These are phyloP conservation scores for Populus tomentosa DNA, from an alignment of 441 rosid genomes.

Conservation along the genomic window DNA sequence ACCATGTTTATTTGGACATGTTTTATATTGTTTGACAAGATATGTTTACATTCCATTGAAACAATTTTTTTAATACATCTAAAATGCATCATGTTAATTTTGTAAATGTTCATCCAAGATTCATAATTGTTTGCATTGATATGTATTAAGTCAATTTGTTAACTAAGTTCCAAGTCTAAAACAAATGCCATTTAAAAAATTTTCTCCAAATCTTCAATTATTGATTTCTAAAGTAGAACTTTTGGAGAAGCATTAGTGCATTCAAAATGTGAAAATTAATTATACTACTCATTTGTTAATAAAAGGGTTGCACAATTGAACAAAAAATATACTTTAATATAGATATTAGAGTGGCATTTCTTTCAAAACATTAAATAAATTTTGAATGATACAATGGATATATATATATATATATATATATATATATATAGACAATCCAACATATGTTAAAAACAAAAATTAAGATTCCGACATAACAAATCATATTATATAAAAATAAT, in stretches of 20 bases:
- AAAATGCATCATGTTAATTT: too few species aligned
- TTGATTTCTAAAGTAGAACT: too few species aligned
- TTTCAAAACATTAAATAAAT: not conserved
- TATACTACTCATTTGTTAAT: not conserved
- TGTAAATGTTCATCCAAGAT: too few species aligned
- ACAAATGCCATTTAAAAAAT: too few species aligned
- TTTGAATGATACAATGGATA: not conserved
- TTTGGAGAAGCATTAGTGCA: not conserved
- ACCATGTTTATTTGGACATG: too few species aligned
- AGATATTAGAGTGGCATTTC: not conserved
- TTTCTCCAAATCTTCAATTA: not conserved
- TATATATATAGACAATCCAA: not conserved
- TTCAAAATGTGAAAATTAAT: not conserved
- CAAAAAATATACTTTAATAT: not conserved
- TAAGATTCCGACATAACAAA: too few species aligned
- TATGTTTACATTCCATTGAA: not conserved
- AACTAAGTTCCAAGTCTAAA: not conserved
- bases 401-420: too few species aligned
- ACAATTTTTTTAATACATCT: not conserved
- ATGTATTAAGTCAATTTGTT: not conserved
- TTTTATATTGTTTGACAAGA: not conserved
- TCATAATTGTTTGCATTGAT: not conserved
- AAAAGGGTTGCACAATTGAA: not conserved
- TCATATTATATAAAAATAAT: not conserved
- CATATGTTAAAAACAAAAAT: not conserved